Conservation (phyloP, 108 stramenopile genomes). For the Pseudonitzschia pungens region DNA sequence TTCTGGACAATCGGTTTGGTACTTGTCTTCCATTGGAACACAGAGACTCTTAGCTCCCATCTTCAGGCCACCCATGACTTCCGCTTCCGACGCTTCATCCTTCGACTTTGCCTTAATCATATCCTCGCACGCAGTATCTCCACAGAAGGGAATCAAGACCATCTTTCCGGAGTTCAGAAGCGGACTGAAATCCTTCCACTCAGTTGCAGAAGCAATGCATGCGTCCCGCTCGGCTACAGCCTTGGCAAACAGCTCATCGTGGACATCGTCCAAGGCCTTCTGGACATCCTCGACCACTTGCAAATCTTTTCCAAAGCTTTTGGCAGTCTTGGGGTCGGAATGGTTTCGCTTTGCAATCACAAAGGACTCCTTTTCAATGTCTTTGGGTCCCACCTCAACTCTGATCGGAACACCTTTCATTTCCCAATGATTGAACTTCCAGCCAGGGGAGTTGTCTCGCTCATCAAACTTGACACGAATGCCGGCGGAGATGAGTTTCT, state of each 20-base stretch:
- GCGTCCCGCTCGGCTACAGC: constrained; percentile 85
- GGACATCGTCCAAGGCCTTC: constrained; percentile 79
- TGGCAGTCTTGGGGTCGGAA: constrained; percentile 44
- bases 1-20: neutral
- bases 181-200: constrained; percentile 88
- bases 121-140: neutral
- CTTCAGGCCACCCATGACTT: neutral
- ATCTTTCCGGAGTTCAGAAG: neutral
- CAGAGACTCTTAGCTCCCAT: neutral
- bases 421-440: constrained; percentile 99
- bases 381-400: constrained; percentile 94
- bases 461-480: constrained; percentile 89
- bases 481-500: constrained; percentile 46
- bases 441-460: constrained; percentile 93
- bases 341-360: constrained; percentile 79
- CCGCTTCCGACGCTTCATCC: neutral
- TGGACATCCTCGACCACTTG: constrained; percentile 44
- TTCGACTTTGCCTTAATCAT: neutral
- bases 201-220: constrained; percentile 81
- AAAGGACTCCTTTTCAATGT: constrained; percentile 72
- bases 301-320: constrained; percentile 63
- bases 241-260: constrained; percentile 84
- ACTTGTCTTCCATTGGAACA: neutral
- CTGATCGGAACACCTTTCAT: constrained; percentile 98
- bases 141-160: neutral